Evolutionary conservation across 495 filamentous ascomycete genomes (phyloP), one percentile per base, ranked within the genome.

Genomic region (Annulohypoxylon bovei): DNA sequence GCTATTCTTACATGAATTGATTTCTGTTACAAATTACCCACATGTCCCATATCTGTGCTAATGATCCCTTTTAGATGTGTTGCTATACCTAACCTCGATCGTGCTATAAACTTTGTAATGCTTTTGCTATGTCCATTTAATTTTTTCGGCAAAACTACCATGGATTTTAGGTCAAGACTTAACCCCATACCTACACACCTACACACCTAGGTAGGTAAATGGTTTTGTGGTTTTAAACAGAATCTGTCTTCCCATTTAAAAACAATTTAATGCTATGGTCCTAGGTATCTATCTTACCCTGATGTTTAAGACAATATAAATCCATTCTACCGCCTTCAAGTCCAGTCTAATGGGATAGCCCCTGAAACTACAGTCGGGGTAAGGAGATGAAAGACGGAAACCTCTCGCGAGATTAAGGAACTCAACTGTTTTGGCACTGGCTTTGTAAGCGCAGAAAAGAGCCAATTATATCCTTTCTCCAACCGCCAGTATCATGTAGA

Each of bases 1-100:
- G 32, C 16, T 59, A 30, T 33, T 47, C 23, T 52, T 49, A 40
- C 58, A 62, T 60, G 33, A 66, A 57, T 71, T 63, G 7, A 65
- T 32, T 42, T 42, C 1, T 16, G 33, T 23, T 50, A 18, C 28
- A 22, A 60, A 18, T 9, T 12, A 37, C n/a, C n/a, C 8, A 4
- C 20, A 53, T 52, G 20, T 3, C 12, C 18, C 11, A 18, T 0
- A 23, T 11, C 16, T 44, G 14, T 65, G 18, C 30, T 47, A 2
- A 16, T 27, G 12, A 25, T 18, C 23, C 30, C 9, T 55, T 14
- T 22, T 22, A 6, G 2, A 18, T 14, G 9, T 25, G 11, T 8
- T 14, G 9, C 14, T 25, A 27, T 12, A 11, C 7, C 22, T 22
- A 22, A 22, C 8, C 7, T 8, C 16, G 18, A 46, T 46, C 16